Evolutionary conservation across 2,329 filamentous ascomycete genomes (phyloP).

Genomic region (Sarocladium brachiariae): DNA sequence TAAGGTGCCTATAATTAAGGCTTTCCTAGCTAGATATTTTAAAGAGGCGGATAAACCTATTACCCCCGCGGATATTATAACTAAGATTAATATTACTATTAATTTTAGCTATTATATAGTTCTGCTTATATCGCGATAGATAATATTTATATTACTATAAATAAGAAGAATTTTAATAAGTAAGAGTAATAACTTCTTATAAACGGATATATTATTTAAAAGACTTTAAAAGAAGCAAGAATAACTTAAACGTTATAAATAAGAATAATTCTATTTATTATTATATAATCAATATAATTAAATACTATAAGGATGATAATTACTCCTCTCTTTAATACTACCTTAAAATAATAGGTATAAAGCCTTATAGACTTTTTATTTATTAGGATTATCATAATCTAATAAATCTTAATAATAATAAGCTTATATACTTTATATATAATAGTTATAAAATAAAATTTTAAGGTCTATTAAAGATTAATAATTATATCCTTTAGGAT

Average conservation of each 20-base stretch:
- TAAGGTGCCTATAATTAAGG: too few species aligned
- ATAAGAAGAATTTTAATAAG: neutral
- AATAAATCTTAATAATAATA: neutral
- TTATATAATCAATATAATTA: neutral
- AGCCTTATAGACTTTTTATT: neutral
- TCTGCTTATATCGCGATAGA: neutral
- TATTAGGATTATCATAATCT: neutral
- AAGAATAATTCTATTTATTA: neutral
- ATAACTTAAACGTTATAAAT: neutral
- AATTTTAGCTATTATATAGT: neutral
- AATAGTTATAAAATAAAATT: neutral
- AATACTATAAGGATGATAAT: neutral
- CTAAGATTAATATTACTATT: neutral
- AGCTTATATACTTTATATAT: neutral
- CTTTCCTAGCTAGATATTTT: neutral
- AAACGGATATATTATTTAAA: neutral
- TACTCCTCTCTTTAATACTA: neutral
- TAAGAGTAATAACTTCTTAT: neutral
- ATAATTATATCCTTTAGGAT: neutral
- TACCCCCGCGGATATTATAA: neutral
- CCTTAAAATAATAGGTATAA: neutral
- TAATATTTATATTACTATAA: neutral
- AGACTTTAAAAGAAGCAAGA: neutral
- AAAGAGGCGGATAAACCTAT: neutral
- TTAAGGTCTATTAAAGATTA: neutral